Evolutionary conservation across 78 protist species (phyloP), one percentile per base, ranked within the genome.

Genomic region (Cavenderia fasciculata): DNA sequence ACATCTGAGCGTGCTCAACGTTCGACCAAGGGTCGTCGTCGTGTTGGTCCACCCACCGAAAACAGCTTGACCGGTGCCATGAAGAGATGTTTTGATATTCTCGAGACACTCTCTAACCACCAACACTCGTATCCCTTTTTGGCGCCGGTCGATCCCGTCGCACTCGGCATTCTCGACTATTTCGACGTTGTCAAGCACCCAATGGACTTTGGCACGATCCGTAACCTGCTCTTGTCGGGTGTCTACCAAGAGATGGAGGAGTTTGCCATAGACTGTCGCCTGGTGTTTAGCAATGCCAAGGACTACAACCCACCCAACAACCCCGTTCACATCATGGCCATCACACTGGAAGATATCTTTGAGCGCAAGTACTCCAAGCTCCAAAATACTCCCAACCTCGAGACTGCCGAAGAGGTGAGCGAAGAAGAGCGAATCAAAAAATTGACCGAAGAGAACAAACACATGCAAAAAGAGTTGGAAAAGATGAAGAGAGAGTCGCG

Each of bases 131-230:
- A 25, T 31, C 85, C 85, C 19, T 97, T 97, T 47, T 62, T 74
- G 27, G 66, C 11, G n/a, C 97, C 98, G 6, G 98, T 97, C 4
- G 98, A 97, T 25, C 96, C 96, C 12, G 86, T 61, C 23, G 85
- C 85, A n/a, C 71, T 94, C 29, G 29, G 49, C 23, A 85, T 96
- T 52, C 96, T 97, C 21, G 97, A 90, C 86, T 97, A 97, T 68
- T 84, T 94, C 41, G 23, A 7, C 1, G 38, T 87, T 46, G 86
- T 96, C 75, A 91, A 94, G 62, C 68, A 61, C 16, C 98, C 98
- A 36, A 97, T 97, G 98, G 98, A 97, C 68, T 75, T 97, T 41
- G 95, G 94, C 21, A 97, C 98, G 10, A 92, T 96, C 63, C 61
- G 77, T 34, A 7, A 44, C 47, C 88, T 86, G 14, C 49, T 97